These are phyloP conservation scores for Agaricus sinodeliciosus DNA, from an alignment of 768 basidiomycete genomes.

Conservation along the genomic window DNA sequence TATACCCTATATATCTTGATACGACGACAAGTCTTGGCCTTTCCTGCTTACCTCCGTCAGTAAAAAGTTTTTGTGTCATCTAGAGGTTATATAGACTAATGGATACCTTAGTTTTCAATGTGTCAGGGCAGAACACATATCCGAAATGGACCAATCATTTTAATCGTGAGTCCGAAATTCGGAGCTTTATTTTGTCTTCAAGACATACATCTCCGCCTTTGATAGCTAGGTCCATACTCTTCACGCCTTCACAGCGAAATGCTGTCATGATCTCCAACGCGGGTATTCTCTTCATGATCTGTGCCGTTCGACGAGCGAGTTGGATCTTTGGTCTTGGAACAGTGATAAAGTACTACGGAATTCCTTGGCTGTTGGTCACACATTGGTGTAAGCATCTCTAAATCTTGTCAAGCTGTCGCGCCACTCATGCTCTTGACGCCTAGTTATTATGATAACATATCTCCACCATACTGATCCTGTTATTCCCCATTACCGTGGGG, in stretches of 20 bases:
- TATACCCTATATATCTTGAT: constrained; percentile 51
- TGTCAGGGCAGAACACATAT: constrained; percentile 53
- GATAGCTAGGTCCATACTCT: constrained; percentile 49
- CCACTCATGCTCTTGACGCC: not conserved
- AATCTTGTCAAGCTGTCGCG: not conserved
- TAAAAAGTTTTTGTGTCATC: constrained; percentile 9
- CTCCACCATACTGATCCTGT: constrained; percentile 59
- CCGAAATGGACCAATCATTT: constrained; percentile 65
- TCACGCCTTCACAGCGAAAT: constrained; percentile 44
- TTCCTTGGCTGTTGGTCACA: constrained; percentile 49
- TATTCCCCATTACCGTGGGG: constrained; percentile 51
- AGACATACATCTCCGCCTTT: constrained; percentile 1
- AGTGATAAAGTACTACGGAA: constrained; percentile 43
- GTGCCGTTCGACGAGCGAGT: constrained; percentile 29
- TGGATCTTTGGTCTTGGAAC: constrained; percentile 28
- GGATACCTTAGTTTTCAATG: constrained; percentile 42
- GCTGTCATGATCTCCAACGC: constrained; percentile 52
- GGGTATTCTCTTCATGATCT: constrained; percentile 45
- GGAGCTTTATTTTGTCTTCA: not conserved
- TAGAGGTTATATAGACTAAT: constrained; percentile 7
- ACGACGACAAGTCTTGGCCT: constrained; percentile 51
- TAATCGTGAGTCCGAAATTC: constrained; percentile 37
- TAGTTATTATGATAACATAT: constrained; percentile 52
- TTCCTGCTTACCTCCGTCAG: constrained; percentile 57
- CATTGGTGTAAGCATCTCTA: constrained; percentile 43